These are phyloP conservation scores for Thamnidium elegans DNA, from an alignment of 192 early-diverging fungal genomes.

Conservation along the genomic window DNA sequence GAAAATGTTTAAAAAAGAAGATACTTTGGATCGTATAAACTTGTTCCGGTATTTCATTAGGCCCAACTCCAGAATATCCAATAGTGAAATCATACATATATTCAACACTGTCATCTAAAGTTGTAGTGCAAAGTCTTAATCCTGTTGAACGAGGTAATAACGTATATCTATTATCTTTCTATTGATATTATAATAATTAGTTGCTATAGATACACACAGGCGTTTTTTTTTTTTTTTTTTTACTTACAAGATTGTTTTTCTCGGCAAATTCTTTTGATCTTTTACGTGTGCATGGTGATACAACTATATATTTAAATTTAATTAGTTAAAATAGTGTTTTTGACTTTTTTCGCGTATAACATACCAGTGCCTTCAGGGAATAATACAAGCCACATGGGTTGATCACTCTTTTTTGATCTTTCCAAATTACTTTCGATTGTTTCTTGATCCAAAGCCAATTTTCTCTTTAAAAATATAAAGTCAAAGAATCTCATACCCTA, in stretches of 20 bases:
- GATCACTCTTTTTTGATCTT: slow-evolving; percentile 49
- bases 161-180: slow-evolving; percentile 64
- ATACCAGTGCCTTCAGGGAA: slow-evolving; percentile 92
- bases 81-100: slow-evolving; percentile 89
- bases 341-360: background rate
- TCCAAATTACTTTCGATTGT: slow-evolving; percentile 58
- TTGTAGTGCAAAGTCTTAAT: slow-evolving; percentile 64
- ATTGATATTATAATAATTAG: background rate
- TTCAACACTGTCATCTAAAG: slow-evolving; percentile 60
- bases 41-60: slow-evolving; percentile 71
- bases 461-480: slow-evolving; percentile 92
- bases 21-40: slow-evolving; percentile 74
- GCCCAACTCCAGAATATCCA: slow-evolving; percentile 75
- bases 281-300: slow-evolving; percentile 70
- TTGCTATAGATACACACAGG: too few species aligned
- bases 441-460: slow-evolving; percentile 61
- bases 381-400: slow-evolving; percentile 87
- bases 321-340: too few species aligned
- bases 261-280: slow-evolving; percentile 71
- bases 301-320: slow-evolving; percentile 38
- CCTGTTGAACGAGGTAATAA: slow-evolving; percentile 86
- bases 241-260: slow-evolving; percentile 33
- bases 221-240: too few species aligned
- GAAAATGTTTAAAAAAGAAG: slow-evolving; percentile 70
- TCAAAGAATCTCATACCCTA: slow-evolving; percentile 89